These are phyloP conservation scores for Boletus sp. DNA, from an alignment of 768 basidiomycete species.

Conservation along the genomic window DNA sequence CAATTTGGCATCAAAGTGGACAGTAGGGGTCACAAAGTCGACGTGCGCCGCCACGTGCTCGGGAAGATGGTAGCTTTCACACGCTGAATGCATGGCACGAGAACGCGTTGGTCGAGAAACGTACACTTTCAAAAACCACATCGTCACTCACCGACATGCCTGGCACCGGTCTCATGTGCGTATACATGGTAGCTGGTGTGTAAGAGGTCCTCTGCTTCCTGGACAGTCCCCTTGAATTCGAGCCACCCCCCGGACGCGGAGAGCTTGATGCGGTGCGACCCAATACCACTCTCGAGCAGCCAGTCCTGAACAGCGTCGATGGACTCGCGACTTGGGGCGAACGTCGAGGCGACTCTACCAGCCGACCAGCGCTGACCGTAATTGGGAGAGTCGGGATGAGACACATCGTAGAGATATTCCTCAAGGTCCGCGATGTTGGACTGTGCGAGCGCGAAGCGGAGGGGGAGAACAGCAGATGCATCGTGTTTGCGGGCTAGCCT, in stretches of 20 bases:
- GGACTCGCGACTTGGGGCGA: conserved; percentile 39
- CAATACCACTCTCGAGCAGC: conserved; percentile 38
- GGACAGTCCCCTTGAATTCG: conserved; percentile 36
- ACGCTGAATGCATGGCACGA: conserved; percentile 24
- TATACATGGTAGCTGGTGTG: conserved; percentile 42
- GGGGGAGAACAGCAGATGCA: conserved; percentile 34
- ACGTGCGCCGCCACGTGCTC: conserved; percentile 36
- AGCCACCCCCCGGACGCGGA: conserved; percentile 39
- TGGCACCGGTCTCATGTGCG: conserved; percentile 33
- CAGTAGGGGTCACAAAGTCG: conserved; percentile 44
- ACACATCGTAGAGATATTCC: conserved; percentile 39
- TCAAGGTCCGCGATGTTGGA: conserved; percentile 40
- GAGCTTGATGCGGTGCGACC: conserved; percentile 31
- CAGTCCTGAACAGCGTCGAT: conserved; percentile 38
- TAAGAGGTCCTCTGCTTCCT: conserved; percentile 44
- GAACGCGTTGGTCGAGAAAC: neutral
- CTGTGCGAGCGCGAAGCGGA: conserved; percentile 46
- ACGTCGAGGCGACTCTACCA: conserved; percentile 36
- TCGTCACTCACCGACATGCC: conserved; percentile 35
- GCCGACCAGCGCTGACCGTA: conserved; percentile 49
- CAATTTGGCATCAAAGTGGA: conserved; percentile 37
- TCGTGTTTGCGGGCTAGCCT: conserved; percentile 27
- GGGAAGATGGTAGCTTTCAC: conserved; percentile 41
- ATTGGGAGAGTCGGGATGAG: conserved; percentile 41
- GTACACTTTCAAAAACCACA: neutral